phyloP scores from a whole-genome alignment of 1,284 basidiomycete genomes.

The Heterobasidion occidentale region DNA sequence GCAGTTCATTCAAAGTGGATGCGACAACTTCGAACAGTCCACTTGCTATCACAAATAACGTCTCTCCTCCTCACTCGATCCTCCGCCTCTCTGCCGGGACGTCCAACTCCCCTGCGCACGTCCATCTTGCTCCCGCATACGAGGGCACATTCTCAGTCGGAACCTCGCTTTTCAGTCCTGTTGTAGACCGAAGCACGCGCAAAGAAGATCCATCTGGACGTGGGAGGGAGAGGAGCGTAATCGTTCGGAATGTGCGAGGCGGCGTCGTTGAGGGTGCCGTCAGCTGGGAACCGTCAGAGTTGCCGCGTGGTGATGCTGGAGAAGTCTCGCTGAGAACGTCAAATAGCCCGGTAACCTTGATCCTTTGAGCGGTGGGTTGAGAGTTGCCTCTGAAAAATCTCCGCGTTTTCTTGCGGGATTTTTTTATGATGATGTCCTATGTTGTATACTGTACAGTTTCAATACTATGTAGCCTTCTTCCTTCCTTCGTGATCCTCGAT shows the following conservation, averaged over 20 bases:
- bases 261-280: background rate
- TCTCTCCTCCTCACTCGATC: slow-evolving; percentile 31
- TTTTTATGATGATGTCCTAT: too few relatives aligned
- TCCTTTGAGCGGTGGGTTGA: background rate
- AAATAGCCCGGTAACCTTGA: background rate
- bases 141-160: slow-evolving; percentile 35
- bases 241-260: background rate
- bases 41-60: slow-evolving; percentile 24
- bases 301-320: background rate
- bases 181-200: slow-evolving; percentile 13
- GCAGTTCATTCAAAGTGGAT: slow-evolving; percentile 24
- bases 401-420: too few relatives aligned
- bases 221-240: slow-evolving; percentile 22
- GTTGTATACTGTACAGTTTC: too few relatives aligned
- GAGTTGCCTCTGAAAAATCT: too few relatives aligned
- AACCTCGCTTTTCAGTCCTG: slow-evolving; percentile 18
- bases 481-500: too few relatives aligned
- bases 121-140: slow-evolving; percentile 29
- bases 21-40: slow-evolving; percentile 15
- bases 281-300: slow-evolving; percentile 1
- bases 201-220: slow-evolving; percentile 31
- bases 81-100: slow-evolving; percentile 26
- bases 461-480: too few relatives aligned
- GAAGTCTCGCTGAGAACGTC: background rate
- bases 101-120: slow-evolving; percentile 21